Percentiles rank a stretch among this genome's conserved stretches.
Evolutionary conservation across 257 asterid genomes (phyloP).

Genomic region (Jasminum sambac): DNA sequence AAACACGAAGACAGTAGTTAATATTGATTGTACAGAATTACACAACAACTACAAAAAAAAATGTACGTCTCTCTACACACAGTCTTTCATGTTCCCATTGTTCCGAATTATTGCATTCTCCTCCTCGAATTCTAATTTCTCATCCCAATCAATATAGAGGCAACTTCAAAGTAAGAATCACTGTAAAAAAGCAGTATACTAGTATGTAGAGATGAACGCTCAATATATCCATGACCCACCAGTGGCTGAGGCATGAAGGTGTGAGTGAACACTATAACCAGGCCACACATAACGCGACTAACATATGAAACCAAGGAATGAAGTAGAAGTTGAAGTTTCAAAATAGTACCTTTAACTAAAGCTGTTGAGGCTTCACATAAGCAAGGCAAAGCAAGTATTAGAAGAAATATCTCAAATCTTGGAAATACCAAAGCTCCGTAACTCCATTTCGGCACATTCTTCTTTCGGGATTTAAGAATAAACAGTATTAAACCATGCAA

Average conservation of each 20-base stretch:
- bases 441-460: conserved; percentile 46
- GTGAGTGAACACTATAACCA: background rate
- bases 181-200: background rate
- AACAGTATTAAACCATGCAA: conserved; percentile 52
- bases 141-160: background rate
- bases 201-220: background rate
- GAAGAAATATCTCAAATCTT: conserved; percentile 78
- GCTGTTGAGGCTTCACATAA: conserved; percentile 70
- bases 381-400: conserved; percentile 74
- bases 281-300: background rate
- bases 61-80: too few relatives aligned
- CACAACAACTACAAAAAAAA: too few relatives aligned
- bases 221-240: background rate
- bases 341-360: conserved; percentile 63
- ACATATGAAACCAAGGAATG: background rate
- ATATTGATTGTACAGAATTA: background rate
- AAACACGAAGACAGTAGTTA: background rate
- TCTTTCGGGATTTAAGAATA: conserved; percentile 49
- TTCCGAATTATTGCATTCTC: too few relatives aligned
- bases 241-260: background rate
- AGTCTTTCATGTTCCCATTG: too few relatives aligned
- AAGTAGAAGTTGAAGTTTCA: background rate
- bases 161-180: too few relatives aligned
- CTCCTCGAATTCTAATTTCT: background rate
- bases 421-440: conserved; percentile 73